These are phyloP conservation scores for Crucibulum laeve DNA, from an alignment of 768 basidiomycete genomes.

Conservation along the genomic window DNA sequence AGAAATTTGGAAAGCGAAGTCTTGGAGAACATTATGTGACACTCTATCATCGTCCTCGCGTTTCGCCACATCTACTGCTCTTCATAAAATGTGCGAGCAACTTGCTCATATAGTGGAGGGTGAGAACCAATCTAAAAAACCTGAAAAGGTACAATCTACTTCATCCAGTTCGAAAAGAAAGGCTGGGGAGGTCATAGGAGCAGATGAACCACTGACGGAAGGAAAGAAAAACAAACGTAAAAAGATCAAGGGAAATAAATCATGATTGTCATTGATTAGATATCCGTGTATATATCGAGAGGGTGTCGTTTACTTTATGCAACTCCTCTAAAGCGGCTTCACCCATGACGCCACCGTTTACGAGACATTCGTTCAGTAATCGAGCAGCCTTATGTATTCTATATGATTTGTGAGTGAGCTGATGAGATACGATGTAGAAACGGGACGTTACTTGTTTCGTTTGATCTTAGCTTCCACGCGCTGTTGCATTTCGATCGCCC, in stretches of 20 bases:
- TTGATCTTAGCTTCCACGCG: constrained; percentile 45
- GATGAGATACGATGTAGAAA: neutral
- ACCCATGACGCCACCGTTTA: constrained; percentile 10
- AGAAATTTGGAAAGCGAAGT: constrained; percentile 53
- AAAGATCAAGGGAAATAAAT: constrained; percentile 38
- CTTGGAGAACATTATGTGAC: constrained; percentile 49
- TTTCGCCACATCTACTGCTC: constrained; percentile 58
- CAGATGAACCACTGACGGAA: constrained; percentile 29
- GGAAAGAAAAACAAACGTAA: constrained; percentile 28
- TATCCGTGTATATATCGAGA: constrained; percentile 13
- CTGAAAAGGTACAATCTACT: neutral
- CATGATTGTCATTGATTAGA: neutral
- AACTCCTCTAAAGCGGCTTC: constrained; percentile 22
- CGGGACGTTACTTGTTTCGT: constrained; percentile 38
- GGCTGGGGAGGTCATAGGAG: constrained; percentile 23
- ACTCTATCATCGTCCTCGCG: constrained; percentile 47
- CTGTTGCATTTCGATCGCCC: constrained; percentile 51
- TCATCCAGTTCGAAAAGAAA: constrained; percentile 31
- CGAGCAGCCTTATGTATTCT: constrained; percentile 19
- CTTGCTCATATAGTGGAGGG: constrained; percentile 29
- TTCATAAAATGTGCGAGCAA: constrained; percentile 65
- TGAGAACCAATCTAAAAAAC: constrained; percentile 2
- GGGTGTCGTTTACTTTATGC: constrained; percentile 16
- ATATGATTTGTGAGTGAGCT: constrained; percentile 2
- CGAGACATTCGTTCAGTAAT: constrained; percentile 21